Percentiles rank a stretch among this genome's conserved stretches.
These are phyloP conservation scores for Chalaropsis thielavioides DNA, from an alignment of 2,329 filamentous ascomycete species.

Conservation along the genomic window DNA sequence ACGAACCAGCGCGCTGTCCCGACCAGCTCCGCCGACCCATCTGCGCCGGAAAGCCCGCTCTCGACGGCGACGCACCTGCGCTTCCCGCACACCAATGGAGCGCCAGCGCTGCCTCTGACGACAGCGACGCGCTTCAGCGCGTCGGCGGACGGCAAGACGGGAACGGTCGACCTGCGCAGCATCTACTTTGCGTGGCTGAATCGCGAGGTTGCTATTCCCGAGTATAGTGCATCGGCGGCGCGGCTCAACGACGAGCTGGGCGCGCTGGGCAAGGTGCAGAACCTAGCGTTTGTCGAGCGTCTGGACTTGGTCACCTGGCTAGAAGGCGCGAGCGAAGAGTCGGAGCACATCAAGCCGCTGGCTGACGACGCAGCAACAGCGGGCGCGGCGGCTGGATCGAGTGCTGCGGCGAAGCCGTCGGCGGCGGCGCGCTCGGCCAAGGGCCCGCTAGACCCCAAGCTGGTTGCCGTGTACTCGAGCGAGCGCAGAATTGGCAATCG, in stretches of 20 bases:
- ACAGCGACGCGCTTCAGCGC: constrained; percentile 66
- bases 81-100: constrained; percentile 43
- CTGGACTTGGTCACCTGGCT: constrained; percentile 88
- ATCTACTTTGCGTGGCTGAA: constrained; percentile 96
- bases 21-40: constrained; percentile 52
- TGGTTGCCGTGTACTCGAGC: constrained; percentile 79
- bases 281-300: constrained; percentile 80
- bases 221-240: constrained; percentile 77
- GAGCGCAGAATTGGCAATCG: constrained; percentile 87
- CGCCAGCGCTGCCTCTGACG: constrained; percentile 50
- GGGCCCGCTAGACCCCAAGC: constrained; percentile 59
- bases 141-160: constrained; percentile 47
- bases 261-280: constrained; percentile 56
- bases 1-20: constrained; percentile 55
- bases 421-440: constrained; percentile 39
- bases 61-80: constrained; percentile 65
- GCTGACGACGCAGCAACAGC: constrained; percentile 44
- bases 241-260: constrained; percentile 65
- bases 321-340: constrained; percentile 76
- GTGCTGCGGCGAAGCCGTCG: constrained; percentile 26
- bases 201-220: constrained; percentile 74
- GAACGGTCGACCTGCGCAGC: constrained; percentile 64
- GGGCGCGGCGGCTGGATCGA: constrained; percentile 25
- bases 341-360: constrained; percentile 80
- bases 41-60: constrained; percentile 48